Evolutionary conservation across 352 stramenopile species (phyloP).

Genomic region (Pythium folliculosum): DNA sequence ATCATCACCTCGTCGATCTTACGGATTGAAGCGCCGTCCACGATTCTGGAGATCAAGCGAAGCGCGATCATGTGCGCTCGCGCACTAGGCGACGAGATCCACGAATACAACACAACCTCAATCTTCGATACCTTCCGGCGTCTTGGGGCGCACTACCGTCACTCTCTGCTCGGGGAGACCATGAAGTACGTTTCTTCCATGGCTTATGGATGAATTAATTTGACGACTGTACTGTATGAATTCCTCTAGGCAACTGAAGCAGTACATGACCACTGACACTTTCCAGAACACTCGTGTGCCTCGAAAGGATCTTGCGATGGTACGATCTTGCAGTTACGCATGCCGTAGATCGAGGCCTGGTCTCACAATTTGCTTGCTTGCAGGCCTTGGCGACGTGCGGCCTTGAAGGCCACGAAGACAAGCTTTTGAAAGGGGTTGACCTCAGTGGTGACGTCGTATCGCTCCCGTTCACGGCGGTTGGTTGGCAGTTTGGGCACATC

Average conservation of each 20-base stretch:
- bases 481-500: too few relatives aligned
- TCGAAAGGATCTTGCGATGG: slow-evolving; percentile 41
- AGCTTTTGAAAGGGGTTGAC: slow-evolving; percentile 64
- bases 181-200: slow-evolving; percentile 60
- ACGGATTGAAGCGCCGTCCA: slow-evolving; percentile 51
- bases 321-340: slow-evolving; percentile 15
- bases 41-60: slow-evolving; percentile 72
- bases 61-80: slow-evolving; percentile 58
- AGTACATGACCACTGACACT: slow-evolving; percentile 69
- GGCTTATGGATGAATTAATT: too few relatives aligned
- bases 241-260: slow-evolving; percentile 47
- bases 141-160: slow-evolving; percentile 61
- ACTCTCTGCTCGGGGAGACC: slow-evolving; percentile 54
- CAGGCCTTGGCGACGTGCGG: slow-evolving; percentile 57
- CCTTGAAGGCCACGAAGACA: slow-evolving; percentile 51
- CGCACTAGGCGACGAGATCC: slow-evolving; percentile 69
- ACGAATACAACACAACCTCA: slow-evolving; percentile 68
- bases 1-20: slow-evolving; percentile 67
- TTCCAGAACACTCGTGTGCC: slow-evolving; percentile 62
- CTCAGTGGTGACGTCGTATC: slow-evolving; percentile 44
- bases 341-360: too few relatives aligned
- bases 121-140: slow-evolving; percentile 71
- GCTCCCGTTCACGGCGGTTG: slow-evolving; percentile 60
- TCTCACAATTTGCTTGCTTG: background rate
- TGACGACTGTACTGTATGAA: background rate